Evolutionary conservation across 1,284 basidiomycete genomes (phyloP).

Genomic region (Xerocomus nothofagi): DNA sequence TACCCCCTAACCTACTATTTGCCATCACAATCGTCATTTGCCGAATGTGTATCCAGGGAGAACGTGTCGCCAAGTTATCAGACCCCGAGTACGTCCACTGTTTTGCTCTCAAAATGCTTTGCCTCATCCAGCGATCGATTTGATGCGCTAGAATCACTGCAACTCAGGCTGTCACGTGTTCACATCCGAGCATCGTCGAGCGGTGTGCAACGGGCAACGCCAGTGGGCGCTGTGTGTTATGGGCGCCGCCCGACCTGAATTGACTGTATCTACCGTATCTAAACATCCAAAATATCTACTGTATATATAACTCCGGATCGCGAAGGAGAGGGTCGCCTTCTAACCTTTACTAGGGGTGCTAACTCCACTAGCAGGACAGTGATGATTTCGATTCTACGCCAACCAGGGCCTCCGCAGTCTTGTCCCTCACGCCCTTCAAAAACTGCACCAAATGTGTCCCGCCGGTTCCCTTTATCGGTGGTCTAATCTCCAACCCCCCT

Average conservation of each 20-base stretch:
- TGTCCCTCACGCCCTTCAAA: constrained; percentile 25
- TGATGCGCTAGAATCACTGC: constrained; percentile 62
- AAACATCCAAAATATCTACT: too few relatives aligned
- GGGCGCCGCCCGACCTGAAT: constrained; percentile 51
- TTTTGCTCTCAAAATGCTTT: not conserved
- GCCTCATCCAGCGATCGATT: constrained; percentile 1
- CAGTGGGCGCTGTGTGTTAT: constrained; percentile 75
- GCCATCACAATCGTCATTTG: not conserved
- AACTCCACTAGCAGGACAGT: not conserved
- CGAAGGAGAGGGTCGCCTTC: not conserved
- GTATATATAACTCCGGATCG: not conserved
- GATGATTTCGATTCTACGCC: not conserved
- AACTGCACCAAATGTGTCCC: constrained; percentile 66
- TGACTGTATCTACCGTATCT: not conserved
- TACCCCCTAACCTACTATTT: not conserved
- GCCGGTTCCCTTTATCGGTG: constrained; percentile 73
- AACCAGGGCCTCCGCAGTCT: constrained; percentile 26
- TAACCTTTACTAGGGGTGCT: too few relatives aligned
- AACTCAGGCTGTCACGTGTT: constrained; percentile 81
- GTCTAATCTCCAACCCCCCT: constrained; percentile 25
- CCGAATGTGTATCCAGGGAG: constrained; percentile 46
- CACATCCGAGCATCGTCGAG: constrained; percentile 73
- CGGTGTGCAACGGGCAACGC: constrained; percentile 73
- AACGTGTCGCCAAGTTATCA: constrained; percentile 58
- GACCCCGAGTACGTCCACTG: constrained; percentile 53